Evolutionary conservation across 345 rosid species (phyloP), one percentile per base, ranked within the genome.

Genomic region (Dovyalis caffra): DNA sequence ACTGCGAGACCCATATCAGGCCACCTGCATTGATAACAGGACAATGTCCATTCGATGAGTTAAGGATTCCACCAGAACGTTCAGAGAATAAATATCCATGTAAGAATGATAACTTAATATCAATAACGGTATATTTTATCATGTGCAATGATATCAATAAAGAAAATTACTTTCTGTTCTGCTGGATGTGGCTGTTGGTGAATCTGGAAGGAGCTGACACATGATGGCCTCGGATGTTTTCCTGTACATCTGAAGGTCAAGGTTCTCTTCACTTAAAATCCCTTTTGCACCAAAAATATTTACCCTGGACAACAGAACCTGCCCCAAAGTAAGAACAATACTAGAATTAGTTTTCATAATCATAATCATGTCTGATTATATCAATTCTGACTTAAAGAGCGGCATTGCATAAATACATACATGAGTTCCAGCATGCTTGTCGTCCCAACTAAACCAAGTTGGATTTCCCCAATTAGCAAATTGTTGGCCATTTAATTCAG

Each of bases 371-470:
- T 12, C 14, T 11, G 14, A 11, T 12, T 14, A 43, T 5, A 12
- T 11, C 47, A 43, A 11, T 12, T 2, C 11, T 43, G 3, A 43
- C 18, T 43, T 12, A 12, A 43, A 43, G 18, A 43, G 47, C 14
- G 47, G 47, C 18, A 43, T 43, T 43, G 11, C 14, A 43, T 43
- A 1, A 7, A 28, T 64, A 16, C 16, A 12, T 68, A 74, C 81
- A 78, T 75, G 82, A 57, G 58, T 64, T 70, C 79, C 79, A 21
- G 66, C 65, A 60, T 79, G 83, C 79, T 79, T 79, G 43, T 79
- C 83, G 61, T 79, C 83, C 83, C 83, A 79, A 45, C 69, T 75
- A 64, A 79, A 71, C 83, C 83, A 75, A 71, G 69, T 32, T 10
- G 83, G 79, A 71, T 32, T 35, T 4, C 73, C 79, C 76, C 83